A percentile compares a stretch with the other conserved stretches of the same genome.
These are phyloP conservation scores for Hibiscus syriacus DNA, from an alignment of 345 rosid species.

Conservation along the genomic window DNA sequence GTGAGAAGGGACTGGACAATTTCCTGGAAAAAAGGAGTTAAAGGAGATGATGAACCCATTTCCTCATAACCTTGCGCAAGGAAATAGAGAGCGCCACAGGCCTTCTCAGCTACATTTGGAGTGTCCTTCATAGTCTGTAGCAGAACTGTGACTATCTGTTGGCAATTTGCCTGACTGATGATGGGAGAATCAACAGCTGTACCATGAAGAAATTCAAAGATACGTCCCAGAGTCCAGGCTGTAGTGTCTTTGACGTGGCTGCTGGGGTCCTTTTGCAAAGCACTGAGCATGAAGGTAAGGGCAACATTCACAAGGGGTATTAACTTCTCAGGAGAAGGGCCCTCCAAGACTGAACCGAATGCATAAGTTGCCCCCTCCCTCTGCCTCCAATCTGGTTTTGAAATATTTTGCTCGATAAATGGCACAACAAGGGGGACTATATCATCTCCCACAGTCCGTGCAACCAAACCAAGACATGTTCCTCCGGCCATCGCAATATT, in stretches of 20 bases:
- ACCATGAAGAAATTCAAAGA: slow-evolving; percentile 71
- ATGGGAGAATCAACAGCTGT: slow-evolving; percentile 52
- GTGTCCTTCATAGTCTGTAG: slow-evolving; percentile 60
- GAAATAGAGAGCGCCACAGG: slow-evolving; percentile 13
- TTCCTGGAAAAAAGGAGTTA: slow-evolving; percentile 70
- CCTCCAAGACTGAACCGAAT: slow-evolving; percentile 63
- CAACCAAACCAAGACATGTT: slow-evolving; percentile 49
- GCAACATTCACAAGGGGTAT: slow-evolving; percentile 45
- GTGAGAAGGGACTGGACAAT: slow-evolving; percentile 62
- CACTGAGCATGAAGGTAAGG: slow-evolving; percentile 57
- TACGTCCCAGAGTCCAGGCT: slow-evolving; percentile 70
- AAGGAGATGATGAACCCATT: slow-evolving; percentile 39
- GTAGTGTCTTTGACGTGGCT: slow-evolving; percentile 50
- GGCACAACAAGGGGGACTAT: slow-evolving; percentile 64
- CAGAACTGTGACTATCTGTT: slow-evolving; percentile 60
- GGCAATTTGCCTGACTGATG: slow-evolving; percentile 64
- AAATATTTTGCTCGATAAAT: slow-evolving; percentile 54
- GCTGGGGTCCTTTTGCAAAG: slow-evolving; percentile 35
- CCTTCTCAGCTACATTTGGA: slow-evolving; percentile 15
- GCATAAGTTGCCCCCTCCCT: slow-evolving; percentile 30
- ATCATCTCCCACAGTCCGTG: slow-evolving; percentile 56
- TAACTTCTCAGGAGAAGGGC: slow-evolving; percentile 52
- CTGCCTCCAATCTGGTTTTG: slow-evolving; percentile 65
- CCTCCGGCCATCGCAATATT: slow-evolving; percentile 40
- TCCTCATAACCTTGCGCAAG: slow-evolving; percentile 56